These are phyloP conservation scores for Durio zibethinus DNA, from an alignment of 345 rosid species.

Conservation along the genomic window DNA sequence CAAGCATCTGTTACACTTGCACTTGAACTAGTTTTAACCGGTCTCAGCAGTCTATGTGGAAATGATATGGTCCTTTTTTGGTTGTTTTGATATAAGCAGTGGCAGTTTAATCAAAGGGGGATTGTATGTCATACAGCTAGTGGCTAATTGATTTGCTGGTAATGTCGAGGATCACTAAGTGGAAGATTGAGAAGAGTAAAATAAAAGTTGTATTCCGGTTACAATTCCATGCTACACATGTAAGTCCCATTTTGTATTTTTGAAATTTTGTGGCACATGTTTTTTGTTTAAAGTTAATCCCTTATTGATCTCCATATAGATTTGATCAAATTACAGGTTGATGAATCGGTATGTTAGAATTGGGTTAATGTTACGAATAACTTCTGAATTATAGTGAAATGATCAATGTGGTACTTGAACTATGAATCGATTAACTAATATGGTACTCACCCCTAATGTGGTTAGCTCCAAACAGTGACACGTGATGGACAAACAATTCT, in stretches of 20 bases:
- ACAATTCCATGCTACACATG: conserved; percentile 96
- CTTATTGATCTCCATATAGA: not conserved
- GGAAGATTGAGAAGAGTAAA: conserved; percentile 95
- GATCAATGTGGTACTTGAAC: too few relatives aligned
- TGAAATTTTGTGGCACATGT: not conserved
- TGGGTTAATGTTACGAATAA: too few relatives aligned
- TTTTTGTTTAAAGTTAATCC: not conserved
- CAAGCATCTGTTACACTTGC: not conserved
- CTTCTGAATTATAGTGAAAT: too few relatives aligned
- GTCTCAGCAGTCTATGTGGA: not conserved
- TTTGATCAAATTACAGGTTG: not conserved
- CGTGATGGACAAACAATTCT: too few relatives aligned
- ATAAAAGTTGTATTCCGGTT: conserved; percentile 91
- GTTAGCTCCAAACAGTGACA: too few relatives aligned
- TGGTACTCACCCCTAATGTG: too few relatives aligned
- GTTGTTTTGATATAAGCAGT: not conserved
- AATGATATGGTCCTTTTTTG: conserved; percentile 2
- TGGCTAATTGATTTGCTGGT: conserved; percentile 34
- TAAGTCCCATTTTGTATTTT: conserved; percentile 35
- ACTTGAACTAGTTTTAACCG: conserved; percentile 5
- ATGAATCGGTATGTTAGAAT: not conserved
- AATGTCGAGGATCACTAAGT: conserved; percentile 83
- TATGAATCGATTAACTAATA: too few relatives aligned
- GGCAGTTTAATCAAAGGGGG: conserved; percentile 8
- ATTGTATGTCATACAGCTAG: conserved; percentile 35